Evolutionary conservation across 1,139 yeast genomes (phyloP), one percentile per base, ranked within the genome.

Genomic region (Pneumocystis sp.): DNA sequence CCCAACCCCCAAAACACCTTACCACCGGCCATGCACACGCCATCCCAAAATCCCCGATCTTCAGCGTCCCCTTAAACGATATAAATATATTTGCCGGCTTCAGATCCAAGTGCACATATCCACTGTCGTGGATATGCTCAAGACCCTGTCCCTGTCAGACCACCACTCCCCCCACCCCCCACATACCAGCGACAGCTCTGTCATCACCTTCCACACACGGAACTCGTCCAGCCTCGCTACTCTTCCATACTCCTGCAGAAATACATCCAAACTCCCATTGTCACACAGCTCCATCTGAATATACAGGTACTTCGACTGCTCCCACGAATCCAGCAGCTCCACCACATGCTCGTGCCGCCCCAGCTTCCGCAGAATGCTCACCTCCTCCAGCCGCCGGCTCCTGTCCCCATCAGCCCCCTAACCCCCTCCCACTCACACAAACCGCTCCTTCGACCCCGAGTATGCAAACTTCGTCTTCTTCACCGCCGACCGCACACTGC

Each of bases 271-370:
- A 35, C 93, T 88, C 0, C 98, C 98, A 72, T 93, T 91, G 73
- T 93, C 99, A 76, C 97, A 93, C 73, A 79, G 90, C 72, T 91
- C 97, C 1, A 96, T 91, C 95, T 91, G 89, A 61, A 93, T 89
- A 74, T 91, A 93, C 70, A 87, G 83, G 71, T 85, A 85, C 65
- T 84, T 84, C 70, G 82, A 80, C 72, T 78, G 78, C 70, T 89
- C 95, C 97, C 97, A 93, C 12, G 90, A 90, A 72, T 89, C 91
- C 40, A 88, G 82, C 69, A 89, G 83, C 70, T 85, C 85, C 59
- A 93, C 83, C 62, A 91, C 83, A 73, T 88, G 86, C 70, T 88
- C 96, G 70, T 85, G 84, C 2, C 93, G 95, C 69, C 86, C 93
- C 35, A 83, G 72, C 4, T 76, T 74, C 67, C 79, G 78, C 66